phyloP scores from a whole-genome alignment of 2,329 filamentous ascomycete species.

The Verticillium klebahnii region DNA sequence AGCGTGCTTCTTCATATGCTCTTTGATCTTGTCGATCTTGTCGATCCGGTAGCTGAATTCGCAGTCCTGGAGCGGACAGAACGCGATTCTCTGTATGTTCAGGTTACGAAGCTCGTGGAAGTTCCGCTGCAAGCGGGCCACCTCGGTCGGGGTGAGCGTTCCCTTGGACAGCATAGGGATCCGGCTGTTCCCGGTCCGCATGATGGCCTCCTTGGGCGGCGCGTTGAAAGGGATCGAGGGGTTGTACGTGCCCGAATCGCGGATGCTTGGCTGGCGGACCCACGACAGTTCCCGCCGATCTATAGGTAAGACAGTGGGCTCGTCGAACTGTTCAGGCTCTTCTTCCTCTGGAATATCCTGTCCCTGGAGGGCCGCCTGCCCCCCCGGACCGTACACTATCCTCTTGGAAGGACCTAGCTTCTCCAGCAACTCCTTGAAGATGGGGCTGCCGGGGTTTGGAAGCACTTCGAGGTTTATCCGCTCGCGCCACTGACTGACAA shows the following conservation, averaged over 20 bases:
- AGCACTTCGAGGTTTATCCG: neutral
- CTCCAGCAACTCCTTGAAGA: neutral
- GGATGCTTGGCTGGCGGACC: constrained; percentile 20
- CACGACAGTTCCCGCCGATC: constrained; percentile 24
- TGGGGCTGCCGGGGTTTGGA: neutral
- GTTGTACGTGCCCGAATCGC: constrained; percentile 19
- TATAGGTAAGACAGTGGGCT: neutral
- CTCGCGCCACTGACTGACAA: neutral
- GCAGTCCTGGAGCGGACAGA: constrained; percentile 35
- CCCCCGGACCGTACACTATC: neutral
- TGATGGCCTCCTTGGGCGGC: constrained; percentile 28
- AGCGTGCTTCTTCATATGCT: constrained; percentile 32
- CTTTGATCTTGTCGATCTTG: constrained; percentile 23
- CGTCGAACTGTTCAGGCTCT: neutral
- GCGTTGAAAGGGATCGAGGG: constrained; percentile 30
- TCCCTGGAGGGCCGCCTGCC: neutral
- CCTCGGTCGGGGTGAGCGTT: constrained; percentile 35
- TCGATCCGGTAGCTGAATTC: constrained; percentile 23
- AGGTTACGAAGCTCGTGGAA: constrained; percentile 27
- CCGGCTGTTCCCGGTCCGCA: constrained; percentile 24
- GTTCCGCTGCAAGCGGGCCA: constrained; percentile 28
- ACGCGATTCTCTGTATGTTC: constrained; percentile 25
- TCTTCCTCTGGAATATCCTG: neutral
- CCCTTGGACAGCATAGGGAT: constrained; percentile 31
- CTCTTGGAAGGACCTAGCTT: neutral